Evolutionary conservation across 139 green algal genomes (phyloP).

Genomic region (Edaphochlamys debaryana): DNA sequence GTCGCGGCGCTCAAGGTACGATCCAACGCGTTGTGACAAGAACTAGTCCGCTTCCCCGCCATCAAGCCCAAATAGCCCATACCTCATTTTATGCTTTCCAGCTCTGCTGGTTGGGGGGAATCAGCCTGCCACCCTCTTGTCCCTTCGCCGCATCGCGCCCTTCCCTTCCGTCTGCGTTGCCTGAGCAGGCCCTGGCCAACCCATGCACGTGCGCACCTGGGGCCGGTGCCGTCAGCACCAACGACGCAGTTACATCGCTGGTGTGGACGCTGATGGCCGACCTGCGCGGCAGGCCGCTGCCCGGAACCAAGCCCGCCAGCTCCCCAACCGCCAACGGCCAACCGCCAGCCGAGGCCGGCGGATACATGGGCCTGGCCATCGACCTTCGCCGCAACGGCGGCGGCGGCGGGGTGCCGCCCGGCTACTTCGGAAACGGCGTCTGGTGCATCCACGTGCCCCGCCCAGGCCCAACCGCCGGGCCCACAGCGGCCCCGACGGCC

Average conservation of each 20-base stretch:
- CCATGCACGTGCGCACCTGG: too few relatives aligned
- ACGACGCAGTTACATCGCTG: conserved; percentile 46
- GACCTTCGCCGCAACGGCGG: conserved; percentile 48
- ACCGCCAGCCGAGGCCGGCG: neutral
- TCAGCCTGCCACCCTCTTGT: too few relatives aligned
- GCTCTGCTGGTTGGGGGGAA: too few relatives aligned
- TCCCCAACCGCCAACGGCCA: neutral
- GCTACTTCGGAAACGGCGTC: conserved; percentile 11
- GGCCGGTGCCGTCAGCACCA: conserved; percentile 60
- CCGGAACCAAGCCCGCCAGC: neutral
- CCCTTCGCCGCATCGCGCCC: too few relatives aligned
- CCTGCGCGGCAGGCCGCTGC: conserved; percentile 33
- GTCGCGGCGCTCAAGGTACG: conserved; percentile 41
- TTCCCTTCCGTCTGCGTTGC: too few relatives aligned
- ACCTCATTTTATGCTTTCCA: too few relatives aligned
- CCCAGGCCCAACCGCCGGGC: neutral
- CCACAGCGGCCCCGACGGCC: neutral
- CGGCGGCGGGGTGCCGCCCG: neutral
- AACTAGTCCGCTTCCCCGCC: too few relatives aligned
- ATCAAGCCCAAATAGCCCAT: too few relatives aligned
- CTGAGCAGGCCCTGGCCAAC: too few relatives aligned
- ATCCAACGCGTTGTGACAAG: too few relatives aligned
- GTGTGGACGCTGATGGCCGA: conserved; percentile 47
- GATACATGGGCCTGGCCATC: conserved; percentile 42
- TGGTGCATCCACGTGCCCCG: conserved; percentile 44